These are phyloP conservation scores for Quercus engelmannii DNA, from an alignment of 306 rosid genomes.

Conservation along the genomic window DNA sequence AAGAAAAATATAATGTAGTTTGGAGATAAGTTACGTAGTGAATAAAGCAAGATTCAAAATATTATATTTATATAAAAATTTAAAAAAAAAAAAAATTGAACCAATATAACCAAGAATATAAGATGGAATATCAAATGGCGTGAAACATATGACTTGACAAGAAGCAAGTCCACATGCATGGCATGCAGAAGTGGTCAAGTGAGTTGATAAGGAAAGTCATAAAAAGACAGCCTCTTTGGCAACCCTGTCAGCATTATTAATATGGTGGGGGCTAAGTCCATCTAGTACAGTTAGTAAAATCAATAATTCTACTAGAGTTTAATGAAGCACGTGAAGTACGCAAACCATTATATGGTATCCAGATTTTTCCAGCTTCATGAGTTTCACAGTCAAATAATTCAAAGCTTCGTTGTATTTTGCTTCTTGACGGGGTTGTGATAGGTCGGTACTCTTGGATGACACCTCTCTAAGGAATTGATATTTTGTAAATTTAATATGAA, in stretches of 20 bases:
- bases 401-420: neutral
- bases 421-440: constrained; percentile 72
- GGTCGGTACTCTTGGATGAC: constrained; percentile 68
- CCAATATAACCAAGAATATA: too few species aligned
- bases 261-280: neutral
- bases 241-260: neutral
- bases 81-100: too few species aligned
- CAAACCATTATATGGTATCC: neutral
- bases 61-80: too few species aligned
- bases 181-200: neutral
- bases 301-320: neutral
- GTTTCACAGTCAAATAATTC: neutral
- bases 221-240: neutral
- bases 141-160: neutral
- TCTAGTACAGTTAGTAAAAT: neutral
- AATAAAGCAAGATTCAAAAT: too few species aligned
- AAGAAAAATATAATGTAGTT: too few species aligned
- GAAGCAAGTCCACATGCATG: neutral
- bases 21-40: too few species aligned
- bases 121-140: too few species aligned
- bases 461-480: too few species aligned
- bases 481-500: too few species aligned
- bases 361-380: neutral
- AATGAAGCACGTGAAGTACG: too few species aligned
- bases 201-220: neutral